phyloP scores from a whole-genome alignment of 371 early-diverging fungal genomes.

The Capniomyces stellatus region DNA sequence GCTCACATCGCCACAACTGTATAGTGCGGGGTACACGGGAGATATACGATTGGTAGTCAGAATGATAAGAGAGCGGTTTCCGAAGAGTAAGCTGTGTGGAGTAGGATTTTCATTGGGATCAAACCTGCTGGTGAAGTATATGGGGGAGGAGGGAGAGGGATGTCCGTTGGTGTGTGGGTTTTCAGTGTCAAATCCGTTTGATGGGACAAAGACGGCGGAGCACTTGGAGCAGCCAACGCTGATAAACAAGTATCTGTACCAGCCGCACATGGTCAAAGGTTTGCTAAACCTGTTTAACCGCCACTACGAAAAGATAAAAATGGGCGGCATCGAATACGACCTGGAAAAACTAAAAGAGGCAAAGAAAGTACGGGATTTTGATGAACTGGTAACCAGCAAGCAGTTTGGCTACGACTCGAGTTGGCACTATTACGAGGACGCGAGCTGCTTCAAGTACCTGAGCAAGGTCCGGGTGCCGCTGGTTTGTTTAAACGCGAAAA shows the following conservation, averaged over 20 bases:
- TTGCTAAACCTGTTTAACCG: constrained; percentile 38
- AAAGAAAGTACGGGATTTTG: constrained; percentile 50
- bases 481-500: constrained; percentile 64
- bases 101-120: constrained; percentile 82
- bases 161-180: constrained; percentile 57
- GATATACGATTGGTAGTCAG: constrained; percentile 46
- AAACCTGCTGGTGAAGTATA: constrained; percentile 77
- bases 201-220: constrained; percentile 25
- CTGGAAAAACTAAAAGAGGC: constrained; percentile 18
- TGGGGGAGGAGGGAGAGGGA: constrained; percentile 64
- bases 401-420: constrained; percentile 56
- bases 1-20: constrained; percentile 55
- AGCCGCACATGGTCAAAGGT: constrained; percentile 46
- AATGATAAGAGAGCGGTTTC: constrained; percentile 34
- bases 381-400: constrained; percentile 49
- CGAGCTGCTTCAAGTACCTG: constrained; percentile 51
- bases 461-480: constrained; percentile 54
- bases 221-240: constrained; percentile 27
- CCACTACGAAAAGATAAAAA: constrained; percentile 35
- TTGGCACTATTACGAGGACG: constrained; percentile 67
- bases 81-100: constrained; percentile 47
- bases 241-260: constrained; percentile 41
- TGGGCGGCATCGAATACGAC: not conserved
- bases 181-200: constrained; percentile 76
- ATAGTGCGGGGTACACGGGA: constrained; percentile 65